phyloP scores from a whole-genome alignment of 495 filamentous ascomycete genomes.

The Aspergillus taichungensis region DNA sequence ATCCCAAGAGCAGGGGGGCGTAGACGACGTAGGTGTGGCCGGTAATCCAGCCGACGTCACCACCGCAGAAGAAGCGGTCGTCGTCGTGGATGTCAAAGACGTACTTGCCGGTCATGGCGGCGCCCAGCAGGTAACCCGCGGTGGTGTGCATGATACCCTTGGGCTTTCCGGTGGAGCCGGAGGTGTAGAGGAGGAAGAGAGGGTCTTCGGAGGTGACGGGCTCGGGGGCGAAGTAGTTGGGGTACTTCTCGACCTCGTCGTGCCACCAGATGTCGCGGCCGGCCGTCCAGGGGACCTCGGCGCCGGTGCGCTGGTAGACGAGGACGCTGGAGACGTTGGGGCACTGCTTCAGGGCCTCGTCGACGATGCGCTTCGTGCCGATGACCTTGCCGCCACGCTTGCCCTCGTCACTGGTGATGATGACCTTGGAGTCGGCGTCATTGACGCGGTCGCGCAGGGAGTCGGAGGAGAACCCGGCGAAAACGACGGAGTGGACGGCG shows the following conservation, averaged over 20 bases:
- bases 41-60: conserved; percentile 98
- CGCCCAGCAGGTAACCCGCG: conserved; percentile 85
- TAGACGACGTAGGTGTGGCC: conserved; percentile 99
- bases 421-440: conserved; percentile 80
- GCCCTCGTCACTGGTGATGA: conserved; percentile 95
- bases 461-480: conserved; percentile 96
- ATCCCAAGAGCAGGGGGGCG: conserved; percentile 83
- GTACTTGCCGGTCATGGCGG: conserved; percentile 91
- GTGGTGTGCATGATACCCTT: conserved; percentile 99
- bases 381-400: conserved; percentile 97
- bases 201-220: conserved; percentile 88
- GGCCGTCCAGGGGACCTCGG: conserved; percentile 81
- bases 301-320: conserved; percentile 92
- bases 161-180: conserved; percentile 94
- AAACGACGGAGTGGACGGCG: conserved; percentile 96
- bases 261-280: conserved; percentile 97
- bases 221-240: conserved; percentile 79
- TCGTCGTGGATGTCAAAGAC: conserved; percentile 96
- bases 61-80: conserved; percentile 93
- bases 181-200: conserved; percentile 95
- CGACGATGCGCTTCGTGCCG: conserved; percentile 98
- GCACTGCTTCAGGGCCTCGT: conserved; percentile 95
- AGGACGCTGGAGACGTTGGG: conserved; percentile 78
- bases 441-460: conserved; percentile 93
- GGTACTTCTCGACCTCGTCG: conserved; percentile 94